Base-by-base conservation (phyloP, 176 grass and related monocot genomes). In the Puccinellia tenuiflora region DNA sequence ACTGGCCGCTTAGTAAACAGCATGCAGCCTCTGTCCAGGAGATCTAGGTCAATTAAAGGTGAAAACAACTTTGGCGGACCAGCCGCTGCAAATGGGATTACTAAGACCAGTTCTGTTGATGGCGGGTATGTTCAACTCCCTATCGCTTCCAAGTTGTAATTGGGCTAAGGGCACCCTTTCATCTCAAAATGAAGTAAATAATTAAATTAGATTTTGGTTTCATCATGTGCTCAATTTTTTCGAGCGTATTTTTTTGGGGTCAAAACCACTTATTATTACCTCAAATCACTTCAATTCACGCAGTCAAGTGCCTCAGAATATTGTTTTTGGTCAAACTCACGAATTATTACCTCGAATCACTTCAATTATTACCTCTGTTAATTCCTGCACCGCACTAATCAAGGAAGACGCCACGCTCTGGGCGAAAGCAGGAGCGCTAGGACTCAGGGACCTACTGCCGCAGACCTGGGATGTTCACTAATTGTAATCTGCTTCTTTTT, bases 1-100 rank as follows among this genome's bases (percentile, higher is more conserved):
- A 51, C 81, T 73, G 90, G 87, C 21, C 68, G 74, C 57, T 86
- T 91, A 83, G 55, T 86, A 86, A 92, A 82, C 82, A 83, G 73
- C 70, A 79, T 81, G 67, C 95, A 92, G 25, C 90, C 90, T 86
- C 60, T 90, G 68, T 93, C 96, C 47, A 91, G 92, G 89, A 98
- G 85, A 86, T 90, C 87, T 73, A 89, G 83, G 70, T 88, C 85
- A 85, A 82, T 95, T 67, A 98, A 90, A 92, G 87, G 80, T 77
- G 89, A 93, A 53, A 91, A 78, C 88, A 80, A 88, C 54, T 85
- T 90, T 69, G 77, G 89, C 34, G 75, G 85, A 56, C 16, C 37
- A 18, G 30, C 33, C 17, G 74, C 84, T 77, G 81, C 85, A 73
- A 88, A 90, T 80, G 90, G 92, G 79, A 85, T 85, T 79, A 84